Base-by-base conservation (phyloP, 2,329 filamentous ascomycete genomes). In the Fusarium redolens region DNA sequence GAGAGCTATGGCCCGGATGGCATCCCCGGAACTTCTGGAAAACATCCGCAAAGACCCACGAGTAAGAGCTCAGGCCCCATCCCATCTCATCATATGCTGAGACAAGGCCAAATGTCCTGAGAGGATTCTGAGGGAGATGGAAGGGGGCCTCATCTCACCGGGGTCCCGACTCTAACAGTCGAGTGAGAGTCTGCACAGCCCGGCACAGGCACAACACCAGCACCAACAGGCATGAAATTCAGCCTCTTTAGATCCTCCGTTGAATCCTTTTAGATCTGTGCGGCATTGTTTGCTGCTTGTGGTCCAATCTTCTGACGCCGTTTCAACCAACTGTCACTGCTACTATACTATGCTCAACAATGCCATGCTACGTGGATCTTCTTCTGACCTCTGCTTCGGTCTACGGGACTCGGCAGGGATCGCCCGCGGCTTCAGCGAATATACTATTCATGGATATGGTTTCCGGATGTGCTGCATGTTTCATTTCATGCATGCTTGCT, bases 111-210 rank as follows among this genome's bases (percentile, higher is more conserved):
- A 48, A 37, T 67, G 30, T 54, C 55, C 60, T 44, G 51, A 51
- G 37, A 31, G 30, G 18, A 50, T n/a, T 68, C 62, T 74, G 72
- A 71, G 68, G 75, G 75, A 77, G 72, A 75, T 77, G 71, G 72
- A 69, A 77, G 75, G 75, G 75, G 74, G 74, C 54, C 59, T 65
- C 47, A 55, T 54, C 31, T 41, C 50, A n/a, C 50, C 41, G 55
- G 57, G 55, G 58, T 52, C 38, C 58, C 11, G 25, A 45, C 25
- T 52, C 44, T 50, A 45, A 72, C 55, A 47, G 17, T 48, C 25
- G 17, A 35, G 22, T 38, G 38, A 37, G 45, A 25, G 35, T 40
- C 50, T 54, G 33, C 22, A n/a, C 31, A 35, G 17, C 31, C 48
- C 33, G 9, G 50, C 50, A 40, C 50, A 54, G 50, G 22, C 33